Evolutionary conservation across 345 rosid species (phyloP).

Genomic region (Salix arbutifolia): DNA sequence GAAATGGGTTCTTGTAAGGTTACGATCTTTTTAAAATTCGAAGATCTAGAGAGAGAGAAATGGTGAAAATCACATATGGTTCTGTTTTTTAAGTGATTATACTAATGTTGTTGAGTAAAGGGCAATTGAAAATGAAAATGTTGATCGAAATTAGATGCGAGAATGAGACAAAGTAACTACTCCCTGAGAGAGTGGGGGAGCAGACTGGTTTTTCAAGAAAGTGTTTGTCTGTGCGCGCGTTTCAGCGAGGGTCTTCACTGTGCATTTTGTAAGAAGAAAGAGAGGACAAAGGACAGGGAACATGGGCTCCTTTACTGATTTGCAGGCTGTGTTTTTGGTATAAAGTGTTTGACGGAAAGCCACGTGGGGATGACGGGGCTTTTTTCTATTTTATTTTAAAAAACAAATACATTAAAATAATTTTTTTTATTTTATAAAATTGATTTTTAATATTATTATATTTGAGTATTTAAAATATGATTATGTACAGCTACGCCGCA

Average conservation of each 20-base stretch:
- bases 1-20: background rate
- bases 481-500: no score
- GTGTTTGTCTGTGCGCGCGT: background rate
- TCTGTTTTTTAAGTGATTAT: background rate
- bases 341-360: background rate
- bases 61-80: background rate
- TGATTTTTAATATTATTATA: no score
- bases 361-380: background rate
- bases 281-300: background rate
- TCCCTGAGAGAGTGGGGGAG: slow-evolving; percentile 5
- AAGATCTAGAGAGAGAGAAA: slow-evolving; percentile 3
- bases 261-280: background rate
- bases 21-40: background rate
- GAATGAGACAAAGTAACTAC: slow-evolving; percentile 19
- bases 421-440: no score
- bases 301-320: background rate
- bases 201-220: background rate
- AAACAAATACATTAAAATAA: no score
- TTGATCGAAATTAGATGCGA: slow-evolving; percentile 11
- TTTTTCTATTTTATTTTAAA: no score
- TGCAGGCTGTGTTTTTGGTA: slow-evolving; percentile 2
- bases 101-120: background rate
- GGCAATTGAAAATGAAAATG: background rate
- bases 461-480: no score
- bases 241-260: background rate